Evolutionary conservation across 2,329 filamentous ascomycete species (phyloP).

Genomic region (Trematosphaeria pertusa): DNA sequence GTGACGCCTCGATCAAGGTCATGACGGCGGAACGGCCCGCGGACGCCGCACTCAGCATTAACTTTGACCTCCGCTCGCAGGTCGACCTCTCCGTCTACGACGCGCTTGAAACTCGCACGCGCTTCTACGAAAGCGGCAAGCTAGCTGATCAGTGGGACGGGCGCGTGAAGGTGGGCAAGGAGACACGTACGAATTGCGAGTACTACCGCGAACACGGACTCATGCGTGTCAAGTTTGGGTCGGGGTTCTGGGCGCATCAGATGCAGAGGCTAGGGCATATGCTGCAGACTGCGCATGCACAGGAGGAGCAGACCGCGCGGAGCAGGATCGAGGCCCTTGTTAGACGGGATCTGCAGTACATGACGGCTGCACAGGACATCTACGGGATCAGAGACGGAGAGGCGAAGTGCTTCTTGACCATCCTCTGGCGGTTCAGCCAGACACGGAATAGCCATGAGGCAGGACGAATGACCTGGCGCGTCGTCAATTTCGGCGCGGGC

Average conservation of each 20-base stretch:
- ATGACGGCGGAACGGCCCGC: constrained; percentile 46
- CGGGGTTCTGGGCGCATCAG: constrained; percentile 52
- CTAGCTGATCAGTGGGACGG: constrained; percentile 29
- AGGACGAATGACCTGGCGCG: constrained; percentile 45
- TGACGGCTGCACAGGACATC: constrained; percentile 54
- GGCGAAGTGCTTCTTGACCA: constrained; percentile 39
- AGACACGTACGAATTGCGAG: constrained; percentile 31
- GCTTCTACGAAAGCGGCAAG: constrained; percentile 42
- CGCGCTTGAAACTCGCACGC: constrained; percentile 40
- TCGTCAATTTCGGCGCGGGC: constrained; percentile 29
- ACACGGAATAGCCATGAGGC: constrained; percentile 30
- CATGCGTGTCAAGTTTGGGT: constrained; percentile 49
- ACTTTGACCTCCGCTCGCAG: constrained; percentile 43
- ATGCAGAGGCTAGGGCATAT: constrained; percentile 38
- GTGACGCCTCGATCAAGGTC: constrained; percentile 51
- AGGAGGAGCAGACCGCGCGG: constrained; percentile 23
- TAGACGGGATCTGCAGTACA: constrained; percentile 37
- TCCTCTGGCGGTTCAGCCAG: constrained; percentile 50
- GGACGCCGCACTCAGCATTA: constrained; percentile 40
- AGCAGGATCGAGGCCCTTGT: constrained; percentile 35
- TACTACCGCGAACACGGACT: constrained; percentile 27
- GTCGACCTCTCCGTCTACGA: constrained; percentile 39
- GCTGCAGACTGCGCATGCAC: constrained; percentile 17
- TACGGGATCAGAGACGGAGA: constrained; percentile 40
- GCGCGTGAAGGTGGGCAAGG: constrained; percentile 23